Base-by-base conservation (phyloP, 352 stramenopile species). In the Phytopythium ostracodes region DNA sequence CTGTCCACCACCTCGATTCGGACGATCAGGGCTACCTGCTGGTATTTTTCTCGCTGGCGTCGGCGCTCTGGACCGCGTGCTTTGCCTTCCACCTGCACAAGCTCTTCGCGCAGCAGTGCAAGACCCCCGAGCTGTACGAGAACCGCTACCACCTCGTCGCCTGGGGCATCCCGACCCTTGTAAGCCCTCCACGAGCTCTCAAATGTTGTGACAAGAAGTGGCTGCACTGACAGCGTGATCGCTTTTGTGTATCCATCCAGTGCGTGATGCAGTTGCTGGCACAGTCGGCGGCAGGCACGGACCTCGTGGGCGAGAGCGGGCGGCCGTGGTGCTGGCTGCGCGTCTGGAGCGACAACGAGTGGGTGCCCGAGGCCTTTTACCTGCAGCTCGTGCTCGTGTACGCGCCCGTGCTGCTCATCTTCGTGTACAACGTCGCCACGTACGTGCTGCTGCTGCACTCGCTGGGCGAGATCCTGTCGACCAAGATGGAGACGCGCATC, bases 41-140 rank as follows among this genome's bases (percentile, higher is more conserved):
- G 18, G 68, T 89, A 22, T 91, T 91, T 52, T 91, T 89, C 59
- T 63, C 70, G 38, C 62, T 92, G 20, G 69, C 81, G n/a, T 91
- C 83, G 22, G 83, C 78, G 42, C 49, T 89, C 12, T 92, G 83
- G 83, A 88, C 79, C 12, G 76, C 66, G n/a, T 89, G 83, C 63
- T 92, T 92, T 60, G 79, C 81, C 1, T 91, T 87, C 63, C 79
- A 92, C 60, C 68, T 92, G 31, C 88, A 85, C 65, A 80, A 89
- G 59, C 75, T 92, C 56, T 66, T 92, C 3, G 68, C 68, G 2
- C 74, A 72, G 18, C 59, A 63, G 29, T 67, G 55, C 36, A 88
- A 91, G 60, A 71, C 70, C 0, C 79, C 83, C 0, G 83, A 92
- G 63, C 64, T 89, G 14, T 91, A 87, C 54, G 83, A 92, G 56